Base-by-base conservation (phyloP, 345 rosid species). In the Eucalyptus albens region DNA sequence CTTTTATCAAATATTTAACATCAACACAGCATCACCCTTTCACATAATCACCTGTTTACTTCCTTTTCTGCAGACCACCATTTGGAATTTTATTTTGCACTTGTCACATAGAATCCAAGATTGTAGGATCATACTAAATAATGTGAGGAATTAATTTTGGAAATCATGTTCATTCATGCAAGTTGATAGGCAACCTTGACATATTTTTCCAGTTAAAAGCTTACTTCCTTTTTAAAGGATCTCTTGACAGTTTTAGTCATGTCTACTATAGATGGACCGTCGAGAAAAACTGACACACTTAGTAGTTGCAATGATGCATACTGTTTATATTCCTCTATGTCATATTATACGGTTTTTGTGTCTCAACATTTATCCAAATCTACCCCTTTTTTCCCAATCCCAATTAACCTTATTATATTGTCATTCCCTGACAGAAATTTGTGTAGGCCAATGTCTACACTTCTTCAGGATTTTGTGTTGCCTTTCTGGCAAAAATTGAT, bases 401-500 rank as follows among this genome's bases (percentile, higher is more conserved):
- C 60, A 29, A 47, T 27, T n/a, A 86, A 53, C 59, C 27, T 50
- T 82, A 50, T 40, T 62, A 33, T 37, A 27, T 82, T 15, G 87
- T 55, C 89, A 45, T 81, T 88, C 37, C 50, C 26, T 29, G 56
- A 31, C 24, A 6, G 21, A 37, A 51, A 81, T 50, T 22, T 65
- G 21, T 45, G 47, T 90, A 97, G 99, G 99, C 96, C 26, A 96
- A 96, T 91, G 93, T 95, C 90, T 97, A 93, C 92, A 89, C 93
- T 88, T 92, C 95, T 72, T 92, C 93, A 8, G 97, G 99, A 89
- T 94, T 88, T 53, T 97, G 99, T 90, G 94, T 93, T 85, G 98
- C 99, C 91, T 96, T 97, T 92, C 94, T 97, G 91, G 91, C 98
- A 77, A 97, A 96, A 93, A 88, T 72, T 29, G 98, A 95, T 92